phyloP scores from a whole-genome alignment of 2,329 filamentous ascomycete species.

The Colletotrichum eleusines region DNA sequence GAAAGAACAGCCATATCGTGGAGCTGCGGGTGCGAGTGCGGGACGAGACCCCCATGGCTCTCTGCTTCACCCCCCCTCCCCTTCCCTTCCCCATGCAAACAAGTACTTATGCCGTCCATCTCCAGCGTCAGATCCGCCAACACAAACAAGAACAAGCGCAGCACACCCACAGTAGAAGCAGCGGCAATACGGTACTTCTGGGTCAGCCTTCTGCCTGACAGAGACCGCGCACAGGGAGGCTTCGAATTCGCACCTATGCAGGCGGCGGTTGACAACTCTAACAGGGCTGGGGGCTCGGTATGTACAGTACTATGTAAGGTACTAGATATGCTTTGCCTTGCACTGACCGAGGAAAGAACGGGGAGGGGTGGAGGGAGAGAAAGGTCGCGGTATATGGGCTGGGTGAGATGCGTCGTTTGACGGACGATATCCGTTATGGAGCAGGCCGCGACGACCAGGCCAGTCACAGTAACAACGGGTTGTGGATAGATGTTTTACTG shows the following conservation, averaged over 20 bases:
- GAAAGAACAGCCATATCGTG: constrained; percentile 5
- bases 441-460: background rate
- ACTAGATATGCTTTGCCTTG: constrained; percentile 2
- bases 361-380: background rate
- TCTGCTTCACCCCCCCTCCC: background rate
- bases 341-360: background rate
- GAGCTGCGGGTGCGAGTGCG: constrained; percentile 31
- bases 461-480: constrained; percentile 24
- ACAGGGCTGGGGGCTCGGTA: constrained; percentile 11
- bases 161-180: constrained; percentile 2
- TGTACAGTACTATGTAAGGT: constrained; percentile 21
- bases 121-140: constrained; percentile 30
- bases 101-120: constrained; percentile 24
- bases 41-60: constrained; percentile 30
- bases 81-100: background rate
- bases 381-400: background rate
- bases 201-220: background rate
- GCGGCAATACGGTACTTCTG: constrained; percentile 11
- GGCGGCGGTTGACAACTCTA: background rate
- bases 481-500: constrained; percentile 33
- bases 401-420: constrained; percentile 1
- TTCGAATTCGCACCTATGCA: background rate
- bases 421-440: constrained; percentile 34
- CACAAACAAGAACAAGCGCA: constrained; percentile 7
- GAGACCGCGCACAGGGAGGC: background rate